A percentile compares a stretch with the other conserved stretches of the same genome.
Evolutionary conservation across 805 yeast genomes (phyloP).

Genomic region (Nematodospora valgi): DNA sequence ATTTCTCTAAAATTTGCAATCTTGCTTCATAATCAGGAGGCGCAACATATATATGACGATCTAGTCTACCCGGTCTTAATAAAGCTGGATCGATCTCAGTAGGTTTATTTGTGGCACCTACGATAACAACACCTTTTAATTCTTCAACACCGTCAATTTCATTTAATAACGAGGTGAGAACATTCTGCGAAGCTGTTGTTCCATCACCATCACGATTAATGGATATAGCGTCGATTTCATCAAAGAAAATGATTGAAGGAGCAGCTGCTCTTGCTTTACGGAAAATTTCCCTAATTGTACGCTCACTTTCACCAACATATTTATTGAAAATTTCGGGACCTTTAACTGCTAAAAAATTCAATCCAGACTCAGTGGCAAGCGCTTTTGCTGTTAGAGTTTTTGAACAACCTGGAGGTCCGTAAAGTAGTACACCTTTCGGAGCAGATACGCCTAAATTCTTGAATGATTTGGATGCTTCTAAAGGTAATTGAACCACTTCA

Average conservation of each 20-base stretch:
- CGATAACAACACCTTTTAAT: constrained; percentile 84
- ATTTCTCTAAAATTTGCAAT: constrained; percentile 68
- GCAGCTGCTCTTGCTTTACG: constrained; percentile 92
- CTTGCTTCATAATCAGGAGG: constrained; percentile 89
- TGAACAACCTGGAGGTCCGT: constrained; percentile 99
- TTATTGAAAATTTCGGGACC: constrained; percentile 96
- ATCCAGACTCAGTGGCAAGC: constrained; percentile 90
- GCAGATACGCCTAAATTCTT: constrained; percentile 75
- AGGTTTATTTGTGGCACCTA: constrained; percentile 97
- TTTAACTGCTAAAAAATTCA: constrained; percentile 90
- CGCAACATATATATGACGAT: constrained; percentile 85
- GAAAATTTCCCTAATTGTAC: constrained; percentile 89
- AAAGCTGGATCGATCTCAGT: constrained; percentile 90
- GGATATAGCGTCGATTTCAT: constrained; percentile 93
- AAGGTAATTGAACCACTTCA: constrained; percentile 91
- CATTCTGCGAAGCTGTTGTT: constrained; percentile 73
- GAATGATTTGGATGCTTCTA: constrained; percentile 78
- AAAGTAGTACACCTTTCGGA: constrained; percentile 88
- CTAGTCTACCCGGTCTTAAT: constrained; percentile 92
- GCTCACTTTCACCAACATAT: constrained; percentile 93
- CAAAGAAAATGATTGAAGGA: constrained; percentile 92
- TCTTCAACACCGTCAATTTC: constrained; percentile 98
- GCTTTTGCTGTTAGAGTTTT: constrained; percentile 95
- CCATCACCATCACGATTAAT: constrained; percentile 64
- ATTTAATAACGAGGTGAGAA: constrained; percentile 82